A percentile compares a stretch with the other conserved stretches of the same genome.
These are phyloP conservation scores for Solanum tarijense DNA, from an alignment of 257 asterid species.

Conservation along the genomic window DNA sequence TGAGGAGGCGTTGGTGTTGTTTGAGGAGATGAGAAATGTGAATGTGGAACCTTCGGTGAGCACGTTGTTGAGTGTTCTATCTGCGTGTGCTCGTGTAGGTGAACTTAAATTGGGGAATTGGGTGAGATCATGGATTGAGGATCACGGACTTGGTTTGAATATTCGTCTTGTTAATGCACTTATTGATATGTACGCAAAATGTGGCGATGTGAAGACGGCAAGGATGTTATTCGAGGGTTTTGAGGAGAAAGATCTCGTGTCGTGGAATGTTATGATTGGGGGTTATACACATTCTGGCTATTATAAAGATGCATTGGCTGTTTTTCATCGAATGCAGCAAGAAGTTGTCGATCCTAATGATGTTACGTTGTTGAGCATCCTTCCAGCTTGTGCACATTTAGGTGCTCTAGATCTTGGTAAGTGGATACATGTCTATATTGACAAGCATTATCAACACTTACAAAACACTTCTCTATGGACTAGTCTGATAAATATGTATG, in stretches of 20 bases:
- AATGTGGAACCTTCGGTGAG: conserved; percentile 18
- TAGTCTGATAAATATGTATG: conserved; percentile 15
- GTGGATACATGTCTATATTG: conserved; percentile 24
- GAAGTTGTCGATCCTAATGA: conserved; percentile 14
- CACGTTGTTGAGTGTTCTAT: conserved; percentile 22
- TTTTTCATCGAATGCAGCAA: conserved; percentile 18
- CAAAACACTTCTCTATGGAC: conserved; percentile 12
- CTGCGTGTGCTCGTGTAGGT: conserved; percentile 21
- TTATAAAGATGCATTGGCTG: conserved; percentile 13
- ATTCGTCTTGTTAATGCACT: conserved; percentile 16
- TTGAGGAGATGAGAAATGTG: conserved; percentile 11
- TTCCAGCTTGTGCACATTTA: conserved; percentile 19
- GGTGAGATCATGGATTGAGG: conserved; percentile 17
- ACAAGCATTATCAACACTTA: conserved; percentile 1
- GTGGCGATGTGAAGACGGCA: conserved; percentile 13
- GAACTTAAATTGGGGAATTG: conserved; percentile 12
- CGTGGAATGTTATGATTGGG: conserved; percentile 29
- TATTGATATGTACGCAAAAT: conserved; percentile 21
- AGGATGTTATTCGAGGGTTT: conserved; percentile 8
- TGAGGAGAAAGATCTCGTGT: conserved; percentile 5
- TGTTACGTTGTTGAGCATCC: conserved; percentile 11
- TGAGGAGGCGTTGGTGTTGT: conserved; percentile 16
- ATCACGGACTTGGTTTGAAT: conserved; percentile 5
- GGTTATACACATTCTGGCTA: conserved; percentile 8
- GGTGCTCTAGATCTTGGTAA: conserved; percentile 24